Conservation (phyloP, 1,139 yeast species). For the Geotrichum carabidarum region DNA sequence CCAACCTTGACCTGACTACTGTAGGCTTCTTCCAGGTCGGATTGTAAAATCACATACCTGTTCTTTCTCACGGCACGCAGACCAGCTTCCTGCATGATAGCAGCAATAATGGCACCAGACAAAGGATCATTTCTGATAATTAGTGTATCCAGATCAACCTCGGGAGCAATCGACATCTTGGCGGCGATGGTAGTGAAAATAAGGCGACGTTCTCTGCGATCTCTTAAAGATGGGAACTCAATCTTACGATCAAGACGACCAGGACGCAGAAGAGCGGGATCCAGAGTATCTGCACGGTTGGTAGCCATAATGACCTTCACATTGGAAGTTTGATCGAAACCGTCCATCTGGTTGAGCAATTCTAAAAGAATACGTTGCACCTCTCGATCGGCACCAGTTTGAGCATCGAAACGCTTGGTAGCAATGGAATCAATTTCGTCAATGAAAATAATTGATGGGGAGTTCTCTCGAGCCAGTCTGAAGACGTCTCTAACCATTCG, state of each 20-base stretch:
- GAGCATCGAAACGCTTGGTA: constrained; percentile 97
- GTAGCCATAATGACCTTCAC: constrained; percentile 99
- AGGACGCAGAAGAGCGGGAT: constrained; percentile 95
- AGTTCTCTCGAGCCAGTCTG: constrained; percentile 92
- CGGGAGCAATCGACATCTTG: constrained; percentile 96
- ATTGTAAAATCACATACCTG: constrained; percentile 91
- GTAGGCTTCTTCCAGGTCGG: constrained; percentile 96
- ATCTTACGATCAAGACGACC: constrained; percentile 98
- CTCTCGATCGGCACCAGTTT: constrained; percentile 98
- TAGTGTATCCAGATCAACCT: constrained; percentile 89
- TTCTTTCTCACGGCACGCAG: constrained; percentile 95
- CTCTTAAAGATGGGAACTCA: constrained; percentile 92
- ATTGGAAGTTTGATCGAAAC: constrained; percentile 91
- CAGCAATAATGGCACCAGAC: constrained; percentile 97
- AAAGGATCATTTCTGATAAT: constrained; percentile 94
- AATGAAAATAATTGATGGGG: constrained; percentile 93
- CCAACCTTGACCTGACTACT: constrained; percentile 94
- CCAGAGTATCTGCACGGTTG: constrained; percentile 94
- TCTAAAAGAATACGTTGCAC: constrained; percentile 97
- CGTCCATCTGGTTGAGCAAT: constrained; percentile 97
- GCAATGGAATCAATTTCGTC: constrained; percentile 99
- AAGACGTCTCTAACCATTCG: constrained; percentile 99
- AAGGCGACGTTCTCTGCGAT: constrained; percentile 94
- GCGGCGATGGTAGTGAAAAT: constrained; percentile 95
- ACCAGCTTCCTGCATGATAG: constrained; percentile 99